Conservation (phyloP, 257 asterid genomes). For the Rauvolfia tetraphylla region DNA sequence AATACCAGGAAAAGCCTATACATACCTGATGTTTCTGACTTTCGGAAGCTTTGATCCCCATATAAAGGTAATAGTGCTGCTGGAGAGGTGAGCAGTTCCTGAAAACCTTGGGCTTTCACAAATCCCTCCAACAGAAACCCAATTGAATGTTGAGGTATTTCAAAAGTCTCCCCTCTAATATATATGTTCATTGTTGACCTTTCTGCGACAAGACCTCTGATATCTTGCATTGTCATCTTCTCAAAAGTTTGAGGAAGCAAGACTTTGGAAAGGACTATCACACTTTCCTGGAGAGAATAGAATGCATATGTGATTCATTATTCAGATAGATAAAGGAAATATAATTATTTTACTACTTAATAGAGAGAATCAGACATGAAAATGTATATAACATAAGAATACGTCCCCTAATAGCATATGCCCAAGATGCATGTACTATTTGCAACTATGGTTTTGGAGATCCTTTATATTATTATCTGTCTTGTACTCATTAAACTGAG, state of each 20-base stretch:
- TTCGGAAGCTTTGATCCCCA: constrained; percentile 45
- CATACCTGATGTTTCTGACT: constrained; percentile 60
- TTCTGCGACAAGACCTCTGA: constrained; percentile 69
- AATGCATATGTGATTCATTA: neutral
- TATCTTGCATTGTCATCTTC: constrained; percentile 73
- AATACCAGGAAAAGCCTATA: neutral
- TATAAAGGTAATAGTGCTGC: constrained; percentile 50
- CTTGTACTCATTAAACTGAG: neutral
- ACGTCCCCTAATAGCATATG: neutral
- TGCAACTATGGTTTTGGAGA: neutral
- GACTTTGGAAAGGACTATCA: constrained; percentile 64
- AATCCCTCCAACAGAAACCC: constrained; percentile 91
- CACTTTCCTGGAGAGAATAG: constrained; percentile 67
- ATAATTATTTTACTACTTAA: neutral
- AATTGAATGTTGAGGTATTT: constrained; percentile 65
- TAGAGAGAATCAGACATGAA: neutral
- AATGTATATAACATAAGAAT: neutral
- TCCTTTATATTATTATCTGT: neutral
- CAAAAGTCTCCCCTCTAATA: constrained; percentile 76
- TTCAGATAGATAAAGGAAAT: neutral
- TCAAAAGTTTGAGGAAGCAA: constrained; percentile 79
- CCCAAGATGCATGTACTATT: neutral
- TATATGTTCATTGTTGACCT: constrained; percentile 61
- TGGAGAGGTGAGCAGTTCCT: constrained; percentile 65
- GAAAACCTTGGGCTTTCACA: constrained; percentile 54